Conservation (phyloP, 2,329 filamentous ascomycete genomes). For the Cercospora berteroae region DNA sequence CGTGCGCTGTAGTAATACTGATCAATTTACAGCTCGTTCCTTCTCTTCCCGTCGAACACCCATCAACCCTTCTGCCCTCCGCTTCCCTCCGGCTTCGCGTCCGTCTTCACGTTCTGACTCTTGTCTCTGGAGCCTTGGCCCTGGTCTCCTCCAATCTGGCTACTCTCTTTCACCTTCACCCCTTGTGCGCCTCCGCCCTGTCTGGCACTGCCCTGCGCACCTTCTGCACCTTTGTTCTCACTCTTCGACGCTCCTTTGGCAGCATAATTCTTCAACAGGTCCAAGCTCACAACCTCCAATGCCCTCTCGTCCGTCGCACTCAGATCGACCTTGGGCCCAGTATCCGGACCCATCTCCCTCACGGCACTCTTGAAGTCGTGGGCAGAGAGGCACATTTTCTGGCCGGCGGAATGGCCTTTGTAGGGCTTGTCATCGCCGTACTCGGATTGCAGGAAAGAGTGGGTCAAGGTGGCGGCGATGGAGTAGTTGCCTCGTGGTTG, state of each 20-base stretch:
- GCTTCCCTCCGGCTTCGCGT: not conserved
- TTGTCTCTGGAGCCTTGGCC: not conserved
- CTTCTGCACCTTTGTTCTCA: not conserved
- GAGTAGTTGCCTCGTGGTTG: constrained; percentile 16
- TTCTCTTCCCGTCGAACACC: not conserved
- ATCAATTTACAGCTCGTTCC: not conserved
- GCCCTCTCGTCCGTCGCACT: constrained; percentile 21
- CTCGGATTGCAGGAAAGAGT: constrained; percentile 22
- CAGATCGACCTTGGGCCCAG: constrained; percentile 22
- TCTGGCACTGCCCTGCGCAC: not conserved
- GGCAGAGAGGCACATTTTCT: constrained; percentile 23
- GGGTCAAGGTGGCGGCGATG: constrained; percentile 23
- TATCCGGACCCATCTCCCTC: constrained; percentile 20
- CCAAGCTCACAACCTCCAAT: constrained; percentile 18
- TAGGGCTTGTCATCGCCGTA: constrained; percentile 21
- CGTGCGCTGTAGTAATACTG: not conserved
- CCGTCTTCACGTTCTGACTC: not conserved
- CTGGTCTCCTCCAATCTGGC: constrained; percentile 6
- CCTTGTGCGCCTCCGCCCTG: not conserved
- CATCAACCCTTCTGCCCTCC: not conserved
- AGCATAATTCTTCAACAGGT: constrained; percentile 21
- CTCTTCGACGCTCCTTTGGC: constrained; percentile 1
- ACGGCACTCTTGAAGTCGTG: constrained; percentile 20
- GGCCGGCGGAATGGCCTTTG: constrained; percentile 18
- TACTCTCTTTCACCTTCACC: constrained; percentile 5